These are phyloP conservation scores for Kazachstania sp. DNA, from an alignment of 1,139 yeast species.

Conservation along the genomic window DNA sequence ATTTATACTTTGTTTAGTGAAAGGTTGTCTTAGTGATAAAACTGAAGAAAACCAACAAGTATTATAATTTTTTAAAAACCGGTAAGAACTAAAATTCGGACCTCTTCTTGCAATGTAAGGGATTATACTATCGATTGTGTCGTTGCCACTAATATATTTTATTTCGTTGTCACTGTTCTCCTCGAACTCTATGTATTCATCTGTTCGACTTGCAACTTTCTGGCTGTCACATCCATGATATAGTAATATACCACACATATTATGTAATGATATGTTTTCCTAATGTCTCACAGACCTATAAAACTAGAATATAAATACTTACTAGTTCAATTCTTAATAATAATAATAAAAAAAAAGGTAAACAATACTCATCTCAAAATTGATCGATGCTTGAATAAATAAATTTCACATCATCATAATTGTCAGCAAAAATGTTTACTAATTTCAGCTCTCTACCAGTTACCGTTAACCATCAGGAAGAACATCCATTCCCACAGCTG, in stretches of 20 bases:
- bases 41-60: constrained; percentile 48
- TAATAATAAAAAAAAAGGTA: no score
- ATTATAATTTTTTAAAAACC: constrained; percentile 8
- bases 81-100: constrained; percentile 39
- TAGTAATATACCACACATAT: constrained; percentile 41
- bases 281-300: no score
- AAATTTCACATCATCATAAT: no score
- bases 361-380: no score
- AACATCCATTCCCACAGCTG: background rate
- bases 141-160: background rate
- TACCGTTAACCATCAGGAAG: constrained; percentile 1
- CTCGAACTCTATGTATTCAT: constrained; percentile 19
- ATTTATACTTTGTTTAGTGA: constrained; percentile 58
- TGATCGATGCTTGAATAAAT: no score
- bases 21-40: constrained; percentile 68
- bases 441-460: constrained; percentile 1
- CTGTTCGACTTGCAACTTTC: no score
- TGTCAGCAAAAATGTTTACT: no score
- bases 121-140: constrained; percentile 28
- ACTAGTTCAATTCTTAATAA: no score
- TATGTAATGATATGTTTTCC: no score
- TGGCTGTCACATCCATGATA: no score
- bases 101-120: constrained; percentile 47
- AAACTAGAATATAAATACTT: no score
- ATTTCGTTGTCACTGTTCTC: constrained; percentile 24